A percentile compares a stretch with the other conserved stretches of the same genome.
Conservation (phyloP, 2,329 filamentous ascomycete species). For the Cryphonectria naterciae region DNA sequence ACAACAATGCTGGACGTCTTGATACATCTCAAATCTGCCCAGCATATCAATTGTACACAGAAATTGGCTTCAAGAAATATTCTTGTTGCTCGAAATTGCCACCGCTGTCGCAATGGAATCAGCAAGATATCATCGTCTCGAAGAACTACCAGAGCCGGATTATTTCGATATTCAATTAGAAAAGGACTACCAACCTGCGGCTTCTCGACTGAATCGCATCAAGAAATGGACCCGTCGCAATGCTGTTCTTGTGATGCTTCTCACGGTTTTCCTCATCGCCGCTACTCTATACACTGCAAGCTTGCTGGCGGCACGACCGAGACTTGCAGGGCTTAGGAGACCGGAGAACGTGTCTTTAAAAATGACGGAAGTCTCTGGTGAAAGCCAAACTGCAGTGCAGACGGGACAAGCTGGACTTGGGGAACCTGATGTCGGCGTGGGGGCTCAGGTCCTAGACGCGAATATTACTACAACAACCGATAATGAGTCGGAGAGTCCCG, state of each 20-base stretch:
- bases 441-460: not conserved
- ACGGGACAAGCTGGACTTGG: constrained; percentile 5
- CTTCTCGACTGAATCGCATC: not conserved
- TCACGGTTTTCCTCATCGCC: constrained; percentile 20
- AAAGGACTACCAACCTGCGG: constrained; percentile 11
- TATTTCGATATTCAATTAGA: constrained; percentile 24
- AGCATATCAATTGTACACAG: not conserved
- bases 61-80: not conserved
- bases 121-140: constrained; percentile 16
- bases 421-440: not conserved
- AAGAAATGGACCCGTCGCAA: constrained; percentile 20
- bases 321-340: constrained; percentile 2
- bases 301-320: constrained; percentile 7
- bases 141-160: constrained; percentile 23
- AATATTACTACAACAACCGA: constrained; percentile 4
- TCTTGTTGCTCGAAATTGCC: not conserved
- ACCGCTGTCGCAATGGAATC: constrained; percentile 17
- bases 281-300: constrained; percentile 19
- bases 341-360: constrained; percentile 14
- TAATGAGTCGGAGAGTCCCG: not conserved
- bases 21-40: not conserved
- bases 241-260: constrained; percentile 10
- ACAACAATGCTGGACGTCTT: not conserved
- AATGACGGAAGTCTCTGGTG: constrained; percentile 13
- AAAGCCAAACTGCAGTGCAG: not conserved